phyloP scores from a whole-genome alignment of 2,329 filamentous ascomycete species.

The Xylariomycetidae sp. region DNA sequence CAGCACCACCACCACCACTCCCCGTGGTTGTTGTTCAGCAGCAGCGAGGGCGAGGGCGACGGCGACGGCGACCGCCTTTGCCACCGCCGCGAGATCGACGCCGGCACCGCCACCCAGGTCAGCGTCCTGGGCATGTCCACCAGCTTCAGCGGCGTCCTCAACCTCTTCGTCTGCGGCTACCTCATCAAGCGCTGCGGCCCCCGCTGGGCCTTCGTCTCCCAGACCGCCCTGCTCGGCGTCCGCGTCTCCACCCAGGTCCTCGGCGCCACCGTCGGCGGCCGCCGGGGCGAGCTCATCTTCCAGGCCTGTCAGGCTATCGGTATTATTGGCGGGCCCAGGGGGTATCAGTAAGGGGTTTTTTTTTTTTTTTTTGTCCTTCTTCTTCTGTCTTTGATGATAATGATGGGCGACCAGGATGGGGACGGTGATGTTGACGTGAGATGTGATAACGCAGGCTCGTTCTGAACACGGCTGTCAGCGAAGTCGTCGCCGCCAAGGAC shows the following conservation, averaged over 20 bases:
- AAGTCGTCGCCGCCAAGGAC: conserved; percentile 52
- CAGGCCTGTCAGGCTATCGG: conserved; percentile 63
- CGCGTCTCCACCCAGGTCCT: conserved; percentile 58
- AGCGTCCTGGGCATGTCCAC: conserved; percentile 62
- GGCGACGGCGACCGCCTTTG: conserved; percentile 44
- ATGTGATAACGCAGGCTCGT: too few relatives aligned
- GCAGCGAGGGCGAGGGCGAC: conserved; percentile 20
- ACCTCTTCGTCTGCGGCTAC: conserved; percentile 63
- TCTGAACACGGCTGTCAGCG: conserved; percentile 62
- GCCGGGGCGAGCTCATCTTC: conserved; percentile 59
- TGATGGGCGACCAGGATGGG: background rate
- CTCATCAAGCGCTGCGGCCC: conserved; percentile 61
- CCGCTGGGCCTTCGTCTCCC: conserved; percentile 53
- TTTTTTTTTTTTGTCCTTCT: conserved; percentile 1
- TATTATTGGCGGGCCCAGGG: conserved; percentile 60
- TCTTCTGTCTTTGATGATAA: background rate
- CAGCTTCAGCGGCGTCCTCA: conserved; percentile 57
- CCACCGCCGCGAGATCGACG: conserved; percentile 54
- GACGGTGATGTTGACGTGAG: background rate
- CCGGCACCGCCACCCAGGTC: conserved; percentile 56
- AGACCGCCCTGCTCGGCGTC: conserved; percentile 59
- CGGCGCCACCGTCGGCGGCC: conserved; percentile 56
- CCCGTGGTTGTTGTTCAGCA: background rate
- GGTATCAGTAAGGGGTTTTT: conserved; percentile 44
- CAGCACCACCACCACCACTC: too few relatives aligned